Percentiles rank a stretch among this genome's conserved stretches.
These are phyloP conservation scores for Fusarium chaquense DNA, from an alignment of 2,329 filamentous ascomycete genomes.

Conservation along the genomic window DNA sequence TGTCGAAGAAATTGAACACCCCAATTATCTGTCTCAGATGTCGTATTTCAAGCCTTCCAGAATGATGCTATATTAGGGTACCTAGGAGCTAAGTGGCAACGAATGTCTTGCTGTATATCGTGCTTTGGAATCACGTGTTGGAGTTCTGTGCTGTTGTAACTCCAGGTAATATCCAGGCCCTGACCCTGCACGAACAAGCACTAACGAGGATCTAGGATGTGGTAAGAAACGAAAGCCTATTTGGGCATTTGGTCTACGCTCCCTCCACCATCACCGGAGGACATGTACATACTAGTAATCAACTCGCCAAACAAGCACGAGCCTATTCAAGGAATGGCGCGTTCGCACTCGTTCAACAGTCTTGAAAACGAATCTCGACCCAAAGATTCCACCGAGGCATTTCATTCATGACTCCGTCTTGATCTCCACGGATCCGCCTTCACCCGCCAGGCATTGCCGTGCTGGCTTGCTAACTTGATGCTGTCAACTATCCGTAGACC, in stretches of 20 bases:
- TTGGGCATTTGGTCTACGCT: constrained; percentile 20
- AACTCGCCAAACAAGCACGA: constrained; percentile 30
- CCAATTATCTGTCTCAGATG: background rate
- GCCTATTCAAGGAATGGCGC: constrained; percentile 4
- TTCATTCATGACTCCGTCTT: constrained; percentile 30
- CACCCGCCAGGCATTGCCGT: constrained; percentile 23
- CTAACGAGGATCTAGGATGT: constrained; percentile 34
- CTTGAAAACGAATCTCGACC: constrained; percentile 10
- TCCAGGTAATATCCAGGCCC: constrained; percentile 4
- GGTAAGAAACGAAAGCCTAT: constrained; percentile 35
- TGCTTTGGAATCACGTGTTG: constrained; percentile 4
- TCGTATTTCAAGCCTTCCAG: background rate
- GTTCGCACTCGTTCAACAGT: background rate
- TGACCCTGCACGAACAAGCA: constrained; percentile 31
- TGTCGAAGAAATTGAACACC: background rate
- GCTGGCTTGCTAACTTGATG: background rate
- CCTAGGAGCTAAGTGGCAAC: background rate
- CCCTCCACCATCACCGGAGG: constrained; percentile 15
- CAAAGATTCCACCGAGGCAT: constrained; percentile 23
- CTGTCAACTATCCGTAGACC: background rate
- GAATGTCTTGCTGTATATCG: background rate
- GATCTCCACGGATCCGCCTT: constrained; percentile 34
- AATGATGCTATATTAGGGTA: background rate
- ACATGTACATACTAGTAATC: constrained; percentile 6
- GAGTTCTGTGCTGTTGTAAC: constrained; percentile 29